phyloP scores from a whole-genome alignment of 805 yeast genomes.

The Ogataea naganishii region DNA sequence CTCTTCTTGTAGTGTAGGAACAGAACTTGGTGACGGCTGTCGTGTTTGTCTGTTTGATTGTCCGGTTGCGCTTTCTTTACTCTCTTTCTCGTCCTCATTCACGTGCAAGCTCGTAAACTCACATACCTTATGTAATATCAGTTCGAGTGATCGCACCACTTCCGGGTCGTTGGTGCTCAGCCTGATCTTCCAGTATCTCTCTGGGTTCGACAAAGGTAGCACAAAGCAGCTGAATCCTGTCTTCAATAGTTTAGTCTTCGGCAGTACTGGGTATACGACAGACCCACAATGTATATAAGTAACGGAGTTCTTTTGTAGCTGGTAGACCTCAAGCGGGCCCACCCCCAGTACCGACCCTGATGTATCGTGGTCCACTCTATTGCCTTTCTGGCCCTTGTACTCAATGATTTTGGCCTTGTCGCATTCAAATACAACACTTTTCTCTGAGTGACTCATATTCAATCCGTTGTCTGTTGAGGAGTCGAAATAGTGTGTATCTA shows the following conservation, averaged over 20 bases:
- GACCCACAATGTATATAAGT: conserved; percentile 60
- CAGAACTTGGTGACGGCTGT: too few relatives aligned
- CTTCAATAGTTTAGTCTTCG: conserved; percentile 50
- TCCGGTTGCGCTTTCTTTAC: conserved; percentile 3
- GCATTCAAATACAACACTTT: conserved; percentile 5
- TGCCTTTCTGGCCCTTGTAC: conserved; percentile 6
- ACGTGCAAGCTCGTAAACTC: conserved; percentile 14
- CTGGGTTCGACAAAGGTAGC: conserved; percentile 64
- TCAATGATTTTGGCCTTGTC: conserved; percentile 10
- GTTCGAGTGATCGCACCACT: conserved; percentile 22
- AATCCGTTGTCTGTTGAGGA: too few relatives aligned
- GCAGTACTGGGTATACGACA: conserved; percentile 67
- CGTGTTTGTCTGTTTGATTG: not conserved
- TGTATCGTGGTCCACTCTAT: conserved; percentile 1
- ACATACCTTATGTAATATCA: conserved; percentile 8
- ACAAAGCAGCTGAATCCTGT: conserved; percentile 40
- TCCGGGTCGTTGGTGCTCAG: conserved; percentile 24
- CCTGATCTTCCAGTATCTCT: conserved; percentile 59
- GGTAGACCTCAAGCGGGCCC: conserved; percentile 53
- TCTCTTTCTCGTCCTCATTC: conserved; percentile 5
- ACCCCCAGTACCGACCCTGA: conserved; percentile 46
- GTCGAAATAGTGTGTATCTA: too few relatives aligned
- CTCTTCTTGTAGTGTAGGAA: too few relatives aligned
- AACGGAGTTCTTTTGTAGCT: conserved; percentile 45
- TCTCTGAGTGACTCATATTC: too few relatives aligned